These are phyloP conservation scores for Aquilaria sinensis DNA, from an alignment of 345 rosid genomes.

Conservation along the genomic window DNA sequence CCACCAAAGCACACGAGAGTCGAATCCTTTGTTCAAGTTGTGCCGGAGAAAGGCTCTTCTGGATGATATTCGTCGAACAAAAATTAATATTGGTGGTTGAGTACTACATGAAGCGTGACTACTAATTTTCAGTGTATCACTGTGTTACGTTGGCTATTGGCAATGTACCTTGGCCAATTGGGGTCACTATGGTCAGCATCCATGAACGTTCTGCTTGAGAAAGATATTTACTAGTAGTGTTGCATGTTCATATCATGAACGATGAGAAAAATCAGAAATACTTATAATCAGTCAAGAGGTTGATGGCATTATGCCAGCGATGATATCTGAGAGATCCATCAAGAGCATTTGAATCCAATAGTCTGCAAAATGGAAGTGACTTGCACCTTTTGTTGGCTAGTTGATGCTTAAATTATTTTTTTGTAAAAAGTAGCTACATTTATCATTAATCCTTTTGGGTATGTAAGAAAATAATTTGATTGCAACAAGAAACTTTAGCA, in stretches of 20 bases:
- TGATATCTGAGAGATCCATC: constrained; percentile 84
- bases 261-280: constrained; percentile 93
- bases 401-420: too few relatives aligned
- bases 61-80: constrained; percentile 70
- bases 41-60: constrained; percentile 89
- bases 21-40: constrained; percentile 77
- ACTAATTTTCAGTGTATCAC: constrained; percentile 88
- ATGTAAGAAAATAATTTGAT: too few relatives aligned
- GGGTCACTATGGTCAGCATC: constrained; percentile 97
- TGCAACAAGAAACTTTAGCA: too few relatives aligned
- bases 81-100: constrained; percentile 54
- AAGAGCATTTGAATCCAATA: constrained; percentile 86
- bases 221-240: constrained; percentile 87
- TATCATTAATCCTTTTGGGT: too few relatives aligned
- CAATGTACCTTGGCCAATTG: constrained; percentile 95
- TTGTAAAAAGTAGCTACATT: too few relatives aligned
- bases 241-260: constrained; percentile 75
- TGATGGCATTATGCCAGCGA: constrained; percentile 90
- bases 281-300: constrained; percentile 77
- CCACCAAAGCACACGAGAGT: constrained; percentile 85
- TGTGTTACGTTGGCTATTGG: constrained; percentile 86
- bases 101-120: constrained; percentile 73
- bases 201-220: constrained; percentile 95
- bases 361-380: constrained; percentile 90
- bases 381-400: constrained; percentile 22